Conservation (phyloP, 2,329 filamentous ascomycete species). For the Alternaria infectoria region DNA sequence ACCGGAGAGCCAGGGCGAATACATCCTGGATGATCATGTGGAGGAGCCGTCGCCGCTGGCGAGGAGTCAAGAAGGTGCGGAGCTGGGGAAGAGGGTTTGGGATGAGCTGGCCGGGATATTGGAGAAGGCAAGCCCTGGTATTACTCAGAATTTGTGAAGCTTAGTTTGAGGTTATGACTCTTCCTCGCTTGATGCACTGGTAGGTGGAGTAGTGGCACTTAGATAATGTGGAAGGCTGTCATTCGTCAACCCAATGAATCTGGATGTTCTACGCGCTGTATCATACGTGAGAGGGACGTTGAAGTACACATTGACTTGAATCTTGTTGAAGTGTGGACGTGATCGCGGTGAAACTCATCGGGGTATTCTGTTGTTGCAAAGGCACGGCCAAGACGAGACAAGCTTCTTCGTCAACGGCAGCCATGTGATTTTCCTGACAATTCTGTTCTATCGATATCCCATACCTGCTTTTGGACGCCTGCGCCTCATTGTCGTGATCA, state of each 20-base stretch:
- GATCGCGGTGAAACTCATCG: background rate
- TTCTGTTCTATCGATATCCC: background rate
- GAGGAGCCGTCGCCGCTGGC: constrained; percentile 36
- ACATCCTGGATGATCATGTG: constrained; percentile 41
- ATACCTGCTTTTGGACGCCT: background rate
- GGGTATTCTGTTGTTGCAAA: background rate
- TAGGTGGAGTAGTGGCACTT: background rate
- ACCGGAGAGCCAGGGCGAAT: constrained; percentile 42
- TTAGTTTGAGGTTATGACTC: background rate
- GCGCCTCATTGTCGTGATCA: background rate
- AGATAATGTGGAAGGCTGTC: too few relatives aligned
- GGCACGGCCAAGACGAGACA: background rate
- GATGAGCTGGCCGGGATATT: constrained; percentile 43
- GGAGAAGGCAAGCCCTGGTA: constrained; percentile 37
- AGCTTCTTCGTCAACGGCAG: background rate
- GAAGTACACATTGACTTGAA: background rate
- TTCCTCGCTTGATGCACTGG: background rate
- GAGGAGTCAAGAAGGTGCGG: constrained; percentile 37
- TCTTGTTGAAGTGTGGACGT: background rate
- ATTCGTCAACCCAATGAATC: background rate
- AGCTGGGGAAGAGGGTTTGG: constrained; percentile 45
- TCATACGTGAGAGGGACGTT: background rate
- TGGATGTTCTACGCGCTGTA: background rate
- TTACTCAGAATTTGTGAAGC: constrained; percentile 9
- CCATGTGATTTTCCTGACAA: background rate